These are phyloP conservation scores for Pseudopyrenochaeta lycopersici DNA, from an alignment of 2,329 filamentous ascomycete genomes.

Conservation along the genomic window DNA sequence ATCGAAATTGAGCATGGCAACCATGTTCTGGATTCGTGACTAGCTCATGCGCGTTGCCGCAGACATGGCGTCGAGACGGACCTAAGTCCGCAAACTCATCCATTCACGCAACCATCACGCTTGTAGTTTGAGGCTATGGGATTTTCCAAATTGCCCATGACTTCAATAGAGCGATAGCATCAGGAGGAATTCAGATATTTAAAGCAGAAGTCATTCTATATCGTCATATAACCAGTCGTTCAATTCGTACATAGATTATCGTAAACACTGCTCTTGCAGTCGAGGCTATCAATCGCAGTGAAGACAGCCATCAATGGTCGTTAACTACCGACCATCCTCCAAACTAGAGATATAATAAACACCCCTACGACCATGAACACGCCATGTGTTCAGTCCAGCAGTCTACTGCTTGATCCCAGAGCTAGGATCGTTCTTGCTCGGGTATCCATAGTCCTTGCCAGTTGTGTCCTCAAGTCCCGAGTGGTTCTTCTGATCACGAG, in stretches of 20 bases:
- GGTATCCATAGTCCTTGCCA: slow-evolving; percentile 53
- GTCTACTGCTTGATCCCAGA: slow-evolving; percentile 32
- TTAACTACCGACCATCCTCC: slow-evolving; percentile 9
- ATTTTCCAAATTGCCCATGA: no score
- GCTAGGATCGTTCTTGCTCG: slow-evolving; percentile 52
- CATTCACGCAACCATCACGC: no score
- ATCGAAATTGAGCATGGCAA: background rate
- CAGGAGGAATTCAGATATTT: no score
- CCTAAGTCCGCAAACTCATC: no score
- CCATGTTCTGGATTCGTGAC: background rate
- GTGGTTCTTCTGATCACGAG: slow-evolving; percentile 56
- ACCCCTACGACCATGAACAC: background rate
- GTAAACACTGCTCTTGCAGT: slow-evolving; percentile 16
- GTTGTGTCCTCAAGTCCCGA: slow-evolving; percentile 53
- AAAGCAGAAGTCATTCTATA: background rate
- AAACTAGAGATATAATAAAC: slow-evolving; percentile 3
- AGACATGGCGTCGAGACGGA: slow-evolving; percentile 4
- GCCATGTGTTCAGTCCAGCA: background rate
- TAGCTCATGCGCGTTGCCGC: slow-evolving; percentile 2
- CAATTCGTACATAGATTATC: slow-evolving; percentile 12
- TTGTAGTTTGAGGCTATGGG: no score
- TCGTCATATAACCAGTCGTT: slow-evolving; percentile 6
- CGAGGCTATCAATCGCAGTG: slow-evolving; percentile 20
- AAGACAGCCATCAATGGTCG: slow-evolving; percentile 5
- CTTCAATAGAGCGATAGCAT: no score